Evolutionary conservation across 148 eudicot genomes (phyloP).

Genomic region (Camellia sinensis): DNA sequence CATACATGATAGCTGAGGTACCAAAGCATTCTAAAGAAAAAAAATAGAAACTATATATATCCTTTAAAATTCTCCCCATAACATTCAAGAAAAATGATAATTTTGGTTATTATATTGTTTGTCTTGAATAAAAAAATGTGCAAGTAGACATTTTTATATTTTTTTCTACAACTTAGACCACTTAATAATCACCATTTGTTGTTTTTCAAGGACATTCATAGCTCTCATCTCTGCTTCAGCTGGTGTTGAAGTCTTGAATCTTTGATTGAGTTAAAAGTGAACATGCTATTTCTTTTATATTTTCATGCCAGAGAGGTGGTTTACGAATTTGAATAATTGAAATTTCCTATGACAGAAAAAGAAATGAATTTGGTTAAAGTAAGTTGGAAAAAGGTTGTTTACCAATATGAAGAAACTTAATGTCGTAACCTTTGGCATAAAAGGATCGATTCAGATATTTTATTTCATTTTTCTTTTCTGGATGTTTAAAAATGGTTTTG

Average conservation of each 20-base stretch:
- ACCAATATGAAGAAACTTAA: neutral
- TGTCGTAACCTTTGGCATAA: neutral
- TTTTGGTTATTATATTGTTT: neutral
- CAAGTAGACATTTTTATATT: neutral
- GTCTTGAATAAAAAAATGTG: neutral
- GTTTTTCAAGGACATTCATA: too few relatives aligned
- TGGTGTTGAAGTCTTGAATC: neutral
- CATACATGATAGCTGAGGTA: slow-evolving; percentile 96
- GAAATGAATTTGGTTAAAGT: neutral
- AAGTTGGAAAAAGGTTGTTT: neutral
- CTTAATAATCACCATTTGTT: neutral
- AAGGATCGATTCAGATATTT: neutral
- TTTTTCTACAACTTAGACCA: neutral
- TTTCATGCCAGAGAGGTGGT: neutral
- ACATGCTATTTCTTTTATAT: neutral
- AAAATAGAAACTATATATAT: neutral
- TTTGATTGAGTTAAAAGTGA: neutral
- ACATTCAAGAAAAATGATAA: neutral
- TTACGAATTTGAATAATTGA: neutral
- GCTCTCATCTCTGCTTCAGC: neutral
- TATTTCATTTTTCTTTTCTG: neutral
- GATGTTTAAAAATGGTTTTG: neutral
- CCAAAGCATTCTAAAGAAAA: neutral
- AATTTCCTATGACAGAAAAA: neutral
- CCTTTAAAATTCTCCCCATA: neutral